These are phyloP conservation scores for Serendipita vermifera DNA, from an alignment of 768 basidiomycete genomes.

Conservation along the genomic window DNA sequence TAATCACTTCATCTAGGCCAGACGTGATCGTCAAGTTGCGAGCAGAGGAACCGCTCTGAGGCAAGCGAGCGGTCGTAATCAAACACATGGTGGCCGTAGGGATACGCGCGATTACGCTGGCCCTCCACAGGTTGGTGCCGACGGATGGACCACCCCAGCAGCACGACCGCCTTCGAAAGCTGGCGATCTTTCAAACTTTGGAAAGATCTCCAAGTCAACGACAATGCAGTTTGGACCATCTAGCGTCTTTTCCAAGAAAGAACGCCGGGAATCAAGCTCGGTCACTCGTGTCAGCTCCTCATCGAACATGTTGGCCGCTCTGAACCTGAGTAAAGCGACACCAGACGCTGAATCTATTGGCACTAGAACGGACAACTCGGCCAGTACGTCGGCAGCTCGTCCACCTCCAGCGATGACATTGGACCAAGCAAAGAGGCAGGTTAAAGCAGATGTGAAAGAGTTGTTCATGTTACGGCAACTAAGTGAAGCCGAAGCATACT, in stretches of 20 bases:
- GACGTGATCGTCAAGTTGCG: conserved; percentile 46
- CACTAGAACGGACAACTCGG: conserved; percentile 32
- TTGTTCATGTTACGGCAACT: conserved; percentile 74
- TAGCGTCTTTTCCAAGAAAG: conserved; percentile 65
- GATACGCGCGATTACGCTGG: conserved; percentile 56
- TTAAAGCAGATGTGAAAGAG: conserved; percentile 73
- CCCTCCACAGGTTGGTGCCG: conserved; percentile 47
- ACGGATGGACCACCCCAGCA: conserved; percentile 60
- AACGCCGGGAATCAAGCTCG: conserved; percentile 49
- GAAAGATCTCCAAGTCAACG: conserved; percentile 61
- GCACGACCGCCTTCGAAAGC: conserved; percentile 57
- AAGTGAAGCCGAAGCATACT: conserved; percentile 80
- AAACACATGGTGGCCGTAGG: conserved; percentile 63
- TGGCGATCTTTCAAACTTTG: conserved; percentile 77
- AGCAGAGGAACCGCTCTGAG: conserved; percentile 45
- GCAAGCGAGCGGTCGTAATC: conserved; percentile 54
- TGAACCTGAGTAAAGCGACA: conserved; percentile 45
- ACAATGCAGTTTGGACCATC: conserved; percentile 72
- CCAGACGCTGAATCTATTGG: conserved; percentile 33
- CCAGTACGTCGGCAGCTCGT: no score
- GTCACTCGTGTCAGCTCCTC: conserved; percentile 68
- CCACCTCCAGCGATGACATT: conserved; percentile 43
- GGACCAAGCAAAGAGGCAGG: conserved; percentile 56
- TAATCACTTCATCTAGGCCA: conserved; percentile 39
- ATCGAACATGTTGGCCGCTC: conserved; percentile 82